Percentiles rank a stretch among this genome's conserved stretches.
These are phyloP conservation scores for Colletotrichum theobromicola DNA, from an alignment of 2,329 filamentous ascomycete species.

Conservation along the genomic window DNA sequence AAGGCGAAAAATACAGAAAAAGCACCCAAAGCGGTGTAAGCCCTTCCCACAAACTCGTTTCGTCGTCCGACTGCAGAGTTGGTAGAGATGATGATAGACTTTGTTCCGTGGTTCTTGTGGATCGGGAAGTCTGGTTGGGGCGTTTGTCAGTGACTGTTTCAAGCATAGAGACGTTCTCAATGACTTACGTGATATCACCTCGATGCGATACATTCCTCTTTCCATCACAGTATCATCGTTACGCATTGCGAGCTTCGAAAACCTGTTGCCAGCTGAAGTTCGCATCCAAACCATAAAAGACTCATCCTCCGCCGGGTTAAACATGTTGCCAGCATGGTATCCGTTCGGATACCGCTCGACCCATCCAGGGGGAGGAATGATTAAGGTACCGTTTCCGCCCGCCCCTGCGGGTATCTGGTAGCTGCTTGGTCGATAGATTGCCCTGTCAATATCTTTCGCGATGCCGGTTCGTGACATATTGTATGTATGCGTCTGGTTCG, in stretches of 20 bases:
- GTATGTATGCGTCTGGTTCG: background rate
- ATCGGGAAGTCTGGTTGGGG: background rate
- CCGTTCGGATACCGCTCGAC: background rate
- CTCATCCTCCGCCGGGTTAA: background rate
- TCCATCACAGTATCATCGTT: background rate
- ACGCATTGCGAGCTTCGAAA: background rate
- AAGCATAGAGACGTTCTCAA: accelerated
- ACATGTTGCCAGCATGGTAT: background rate
- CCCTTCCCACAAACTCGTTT: background rate
- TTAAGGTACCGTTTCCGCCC: background rate
- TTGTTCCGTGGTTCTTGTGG: background rate
- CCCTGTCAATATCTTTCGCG: background rate
- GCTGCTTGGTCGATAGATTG: background rate
- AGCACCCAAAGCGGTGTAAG: background rate
- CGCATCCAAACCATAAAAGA: constrained; percentile 9
- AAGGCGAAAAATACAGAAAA: background rate
- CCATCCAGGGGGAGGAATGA: background rate
- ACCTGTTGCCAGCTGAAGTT: background rate
- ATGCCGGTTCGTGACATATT: background rate
- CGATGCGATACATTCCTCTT: background rate
- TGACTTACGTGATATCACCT: background rate
- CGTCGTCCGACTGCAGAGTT: background rate
- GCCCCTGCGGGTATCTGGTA: background rate
- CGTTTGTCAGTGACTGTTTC: background rate
- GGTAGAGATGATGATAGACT: background rate